Base-by-base conservation (phyloP, 768 basidiomycete species). In the Trametes gibbosa region DNA sequence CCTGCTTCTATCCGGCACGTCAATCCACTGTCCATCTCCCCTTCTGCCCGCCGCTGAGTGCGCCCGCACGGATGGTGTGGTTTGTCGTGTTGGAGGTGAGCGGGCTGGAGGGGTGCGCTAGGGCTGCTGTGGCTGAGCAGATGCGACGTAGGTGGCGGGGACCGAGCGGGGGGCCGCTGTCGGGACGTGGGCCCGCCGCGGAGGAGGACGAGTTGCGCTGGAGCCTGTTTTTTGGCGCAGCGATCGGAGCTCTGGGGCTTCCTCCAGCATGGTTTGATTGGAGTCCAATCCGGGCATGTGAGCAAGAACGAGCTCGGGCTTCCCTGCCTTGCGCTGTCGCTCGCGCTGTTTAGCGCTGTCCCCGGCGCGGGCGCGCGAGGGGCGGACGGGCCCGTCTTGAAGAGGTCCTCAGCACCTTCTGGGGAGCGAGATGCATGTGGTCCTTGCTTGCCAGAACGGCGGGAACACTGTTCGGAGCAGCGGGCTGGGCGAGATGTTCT, bases 1-100 rank as follows among this genome's bases (percentile, higher is more conserved):
- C 29, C n/a, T 7, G 37, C 51, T 49, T 59, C 58, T 48, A 50
- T 59, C 29, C 29, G 19, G 27, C 46, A 53, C 21, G 53, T 60
- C 59, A 47, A 43, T 54, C 48, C 43, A 47, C 23, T 10, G 21
- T 25, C 40, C 34, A 32, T 54, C 49, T 29, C 40, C 58, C 40
- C 43, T 47, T 39, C 14, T 14, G 7, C 4, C 23, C 35, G 43
- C n/a, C 39, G 19, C 19, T 37, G 47, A 37, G 46, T 41, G 52
- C 40, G 51, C 49, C 47, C 23, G 49, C 13, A 29, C 27, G 24
- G 16, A 12, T 13, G n/a, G 35, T 17, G 40, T 16, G 16, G 37
- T 14, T 5, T 14, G 17, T 39, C 37, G 37, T 17, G 37, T 14
- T 39, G 37, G 37, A 34, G 48, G 29, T 49, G 19, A 14, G 29